phyloP scores from a whole-genome alignment of 371 early-diverging fungal species.

The Lichtheimia corymbifera region DNA sequence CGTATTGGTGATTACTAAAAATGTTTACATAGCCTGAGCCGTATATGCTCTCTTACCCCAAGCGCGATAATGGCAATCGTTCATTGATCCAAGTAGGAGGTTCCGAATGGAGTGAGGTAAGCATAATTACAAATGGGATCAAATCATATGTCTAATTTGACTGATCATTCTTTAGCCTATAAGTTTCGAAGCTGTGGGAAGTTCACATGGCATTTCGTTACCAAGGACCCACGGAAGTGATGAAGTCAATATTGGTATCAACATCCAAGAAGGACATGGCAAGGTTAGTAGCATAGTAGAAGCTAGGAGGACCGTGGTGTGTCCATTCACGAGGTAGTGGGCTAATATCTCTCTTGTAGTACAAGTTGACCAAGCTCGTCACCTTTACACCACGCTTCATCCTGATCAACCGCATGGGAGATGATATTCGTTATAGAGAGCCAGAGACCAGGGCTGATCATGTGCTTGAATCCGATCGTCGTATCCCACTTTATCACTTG shows the following conservation, averaged over 20 bases:
- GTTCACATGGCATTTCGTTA: conserved; percentile 76
- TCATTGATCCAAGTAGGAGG: conserved; percentile 75
- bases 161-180: conserved; percentile 55
- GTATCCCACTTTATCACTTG: conserved; percentile 73
- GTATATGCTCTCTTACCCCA: conserved; percentile 93
- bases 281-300: conserved; percentile 39
- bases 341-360: conserved; percentile 15
- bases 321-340: neutral
- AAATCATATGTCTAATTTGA: neutral
- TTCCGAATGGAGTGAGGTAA: conserved; percentile 84
- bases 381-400: conserved; percentile 92
- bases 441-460: conserved; percentile 57
- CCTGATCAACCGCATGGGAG: conserved; percentile 77
- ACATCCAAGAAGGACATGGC: conserved; percentile 77
- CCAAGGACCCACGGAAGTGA: conserved; percentile 54
- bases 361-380: conserved; percentile 81
- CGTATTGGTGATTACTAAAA: too few species aligned
- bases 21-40: conserved; percentile 59
- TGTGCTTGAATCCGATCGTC: conserved; percentile 55
- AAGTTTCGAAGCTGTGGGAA: conserved; percentile 95
- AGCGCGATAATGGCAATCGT: conserved; percentile 79
- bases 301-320: neutral
- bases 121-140: neutral
- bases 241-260: conserved; percentile 83
- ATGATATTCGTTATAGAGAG: conserved; percentile 78